Conservation (phyloP, 257 asterid genomes). For the Gentiana macrophylla region DNA sequence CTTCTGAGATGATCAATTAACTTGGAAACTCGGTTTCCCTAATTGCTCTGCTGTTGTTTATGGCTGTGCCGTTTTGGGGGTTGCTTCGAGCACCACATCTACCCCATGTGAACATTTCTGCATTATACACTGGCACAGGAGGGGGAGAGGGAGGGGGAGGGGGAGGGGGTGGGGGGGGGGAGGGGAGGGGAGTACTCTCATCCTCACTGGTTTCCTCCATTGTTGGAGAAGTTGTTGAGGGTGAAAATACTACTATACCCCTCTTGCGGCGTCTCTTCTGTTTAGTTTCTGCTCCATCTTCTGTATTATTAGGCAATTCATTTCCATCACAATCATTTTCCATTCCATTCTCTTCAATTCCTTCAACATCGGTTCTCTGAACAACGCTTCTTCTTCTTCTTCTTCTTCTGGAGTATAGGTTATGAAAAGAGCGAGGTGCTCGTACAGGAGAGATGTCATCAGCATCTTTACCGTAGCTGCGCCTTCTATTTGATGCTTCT, state of each 20-base stretch:
- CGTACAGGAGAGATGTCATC: slow-evolving; percentile 10
- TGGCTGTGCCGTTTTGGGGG: slow-evolving; percentile 24
- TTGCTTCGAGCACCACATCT: slow-evolving; percentile 33
- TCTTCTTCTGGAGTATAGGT: slow-evolving; percentile 22
- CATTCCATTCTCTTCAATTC: slow-evolving; percentile 16
- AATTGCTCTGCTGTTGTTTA: slow-evolving; percentile 15
- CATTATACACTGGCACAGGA: slow-evolving; percentile 12
- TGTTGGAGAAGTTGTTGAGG: slow-evolving; percentile 10
- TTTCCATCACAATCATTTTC: slow-evolving; percentile 18
- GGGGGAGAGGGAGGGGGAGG: too few relatives aligned
- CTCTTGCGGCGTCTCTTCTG: slow-evolving; percentile 16
- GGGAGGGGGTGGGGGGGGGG: too few relatives aligned
- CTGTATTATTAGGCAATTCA: slow-evolving; percentile 15
- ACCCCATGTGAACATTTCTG: slow-evolving; percentile 28
- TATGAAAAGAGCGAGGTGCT: slow-evolving; percentile 13
- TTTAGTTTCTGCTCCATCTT: slow-evolving; percentile 17
- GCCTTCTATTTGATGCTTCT: slow-evolving; percentile 29
- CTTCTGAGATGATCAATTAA: slow-evolving; percentile 19
- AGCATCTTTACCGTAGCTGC: slow-evolving; percentile 17
- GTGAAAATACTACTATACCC: neutral
- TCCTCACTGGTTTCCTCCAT: slow-evolving; percentile 11
- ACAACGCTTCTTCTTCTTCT: too few relatives aligned
- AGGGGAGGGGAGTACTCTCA: slow-evolving; percentile 9
- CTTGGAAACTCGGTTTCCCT: slow-evolving; percentile 19
- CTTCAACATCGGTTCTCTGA: slow-evolving; percentile 13